phyloP scores from a whole-genome alignment of 2,329 filamentous ascomycete species.

The Fusarium sp. region DNA sequence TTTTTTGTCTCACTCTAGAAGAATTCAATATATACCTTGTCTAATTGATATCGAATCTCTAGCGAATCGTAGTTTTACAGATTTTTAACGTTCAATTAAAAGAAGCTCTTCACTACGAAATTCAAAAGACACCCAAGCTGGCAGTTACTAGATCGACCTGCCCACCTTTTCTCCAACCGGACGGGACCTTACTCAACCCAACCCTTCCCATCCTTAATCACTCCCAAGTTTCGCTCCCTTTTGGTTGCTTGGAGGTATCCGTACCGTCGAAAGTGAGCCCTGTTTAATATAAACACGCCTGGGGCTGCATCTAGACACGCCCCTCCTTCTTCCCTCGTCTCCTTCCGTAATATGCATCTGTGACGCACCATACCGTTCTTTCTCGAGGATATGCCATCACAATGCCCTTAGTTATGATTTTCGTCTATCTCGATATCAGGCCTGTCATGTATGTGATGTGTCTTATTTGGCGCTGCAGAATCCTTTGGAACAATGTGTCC shows the following conservation, averaged over 20 bases:
- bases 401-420: constrained; percentile 10
- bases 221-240: background rate
- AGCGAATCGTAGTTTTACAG: constrained; percentile 4
- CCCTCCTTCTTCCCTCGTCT: constrained; percentile 7
- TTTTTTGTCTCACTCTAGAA: constrained; percentile 14
- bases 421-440: constrained; percentile 26
- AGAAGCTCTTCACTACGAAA: constrained; percentile 16
- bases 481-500: constrained; percentile 6
- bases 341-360: constrained; percentile 19
- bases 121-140: constrained; percentile 1
- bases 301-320: background rate
- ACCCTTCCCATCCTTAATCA: too few relatives aligned
- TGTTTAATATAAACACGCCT: background rate
- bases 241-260: background rate
- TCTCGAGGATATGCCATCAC: constrained; percentile 27
- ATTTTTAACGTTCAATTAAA: constrained; percentile 8
- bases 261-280: background rate
- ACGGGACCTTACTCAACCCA: constrained; percentile 9
- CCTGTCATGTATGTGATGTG: constrained; percentile 23
- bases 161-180: constrained; percentile 12
- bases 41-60: background rate
- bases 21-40: background rate
- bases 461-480: constrained; percentile 17
- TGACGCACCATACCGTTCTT: constrained; percentile 32
- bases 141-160: constrained; percentile 7